A percentile compares a stretch with the other conserved stretches of the same genome.
These are phyloP conservation scores for Citrus glauca DNA, from an alignment of 345 rosid genomes.

Conservation along the genomic window DNA sequence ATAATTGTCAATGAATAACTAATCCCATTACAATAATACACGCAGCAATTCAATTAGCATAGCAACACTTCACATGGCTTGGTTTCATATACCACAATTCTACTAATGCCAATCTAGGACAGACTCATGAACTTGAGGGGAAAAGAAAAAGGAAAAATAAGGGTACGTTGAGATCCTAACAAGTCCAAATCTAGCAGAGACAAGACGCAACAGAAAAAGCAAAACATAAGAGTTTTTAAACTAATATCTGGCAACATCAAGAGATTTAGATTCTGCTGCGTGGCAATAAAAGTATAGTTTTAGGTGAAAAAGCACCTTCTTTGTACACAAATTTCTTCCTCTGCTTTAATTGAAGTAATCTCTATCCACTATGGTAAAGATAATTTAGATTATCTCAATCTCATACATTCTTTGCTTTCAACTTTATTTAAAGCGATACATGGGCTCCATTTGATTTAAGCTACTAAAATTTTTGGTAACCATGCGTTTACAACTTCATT, in stretches of 20 bases:
- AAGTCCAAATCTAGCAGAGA: not conserved
- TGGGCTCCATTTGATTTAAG: not conserved
- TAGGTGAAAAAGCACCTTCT: slow-evolving; percentile 10
- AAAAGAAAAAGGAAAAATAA: not conserved
- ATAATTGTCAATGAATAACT: slow-evolving; percentile 3
- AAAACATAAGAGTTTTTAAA: not conserved
- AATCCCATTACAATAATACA: not conserved
- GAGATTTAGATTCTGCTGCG: not conserved
- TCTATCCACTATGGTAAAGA: not conserved
- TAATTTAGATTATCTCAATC: not conserved
- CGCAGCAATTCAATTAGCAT: slow-evolving; percentile 10
- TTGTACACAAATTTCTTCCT: not conserved
- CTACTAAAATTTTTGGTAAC: not conserved
- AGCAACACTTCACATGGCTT: slow-evolving; percentile 18
- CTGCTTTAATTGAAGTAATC: not conserved
- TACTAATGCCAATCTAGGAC: not conserved
- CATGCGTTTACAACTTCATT: no score
- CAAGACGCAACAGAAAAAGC: not conserved
- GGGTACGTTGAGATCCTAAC: not conserved
- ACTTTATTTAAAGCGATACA: not conserved
- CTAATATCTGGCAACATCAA: not conserved
- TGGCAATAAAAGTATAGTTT: not conserved
- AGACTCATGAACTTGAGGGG: not conserved
- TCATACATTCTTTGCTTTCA: not conserved
- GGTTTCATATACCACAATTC: not conserved